phyloP scores from a whole-genome alignment of 2,329 filamentous ascomycete genomes.

The Metarhizium sp. region DNA sequence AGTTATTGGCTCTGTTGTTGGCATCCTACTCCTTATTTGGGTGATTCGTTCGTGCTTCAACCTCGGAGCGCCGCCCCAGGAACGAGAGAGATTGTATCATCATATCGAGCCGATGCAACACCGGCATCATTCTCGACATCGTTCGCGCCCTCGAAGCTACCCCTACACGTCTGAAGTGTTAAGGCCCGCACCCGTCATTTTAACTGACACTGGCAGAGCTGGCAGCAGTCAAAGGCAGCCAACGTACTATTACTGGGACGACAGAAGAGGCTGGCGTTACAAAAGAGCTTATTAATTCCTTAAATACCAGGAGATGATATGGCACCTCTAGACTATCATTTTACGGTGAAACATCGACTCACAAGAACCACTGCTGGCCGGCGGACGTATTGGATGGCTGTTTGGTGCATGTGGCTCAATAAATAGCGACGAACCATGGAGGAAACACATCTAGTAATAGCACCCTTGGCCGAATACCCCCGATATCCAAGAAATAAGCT shows the following conservation, averaged over 20 bases:
- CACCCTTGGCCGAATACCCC: too few relatives aligned
- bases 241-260: not conserved
- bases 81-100: slow-evolving; percentile 23
- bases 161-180: not conserved
- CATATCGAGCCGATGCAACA: slow-evolving; percentile 15
- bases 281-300: slow-evolving; percentile 6
- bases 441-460: too few relatives aligned
- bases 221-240: not conserved
- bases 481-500: too few relatives aligned
- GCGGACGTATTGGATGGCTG: too few relatives aligned
- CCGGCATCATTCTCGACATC: slow-evolving; percentile 13
- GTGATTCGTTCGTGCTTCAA: slow-evolving; percentile 35
- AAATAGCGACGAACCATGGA: too few relatives aligned
- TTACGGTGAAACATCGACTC: too few relatives aligned
- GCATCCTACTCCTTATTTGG: slow-evolving; percentile 34
- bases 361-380: too few relatives aligned
- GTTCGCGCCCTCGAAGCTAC: slow-evolving; percentile 1
- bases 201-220: not conserved
- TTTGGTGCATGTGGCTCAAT: too few relatives aligned
- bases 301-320: too few relatives aligned
- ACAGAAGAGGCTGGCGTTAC: not conserved
- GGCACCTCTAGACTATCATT: too few relatives aligned
- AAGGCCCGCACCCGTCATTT: not conserved
- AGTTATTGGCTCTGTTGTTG: slow-evolving; percentile 37
- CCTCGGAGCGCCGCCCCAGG: slow-evolving; percentile 25